phyloP scores from a whole-genome alignment of 2,329 filamentous ascomycete species.

The Drechmeria coniospora region DNA sequence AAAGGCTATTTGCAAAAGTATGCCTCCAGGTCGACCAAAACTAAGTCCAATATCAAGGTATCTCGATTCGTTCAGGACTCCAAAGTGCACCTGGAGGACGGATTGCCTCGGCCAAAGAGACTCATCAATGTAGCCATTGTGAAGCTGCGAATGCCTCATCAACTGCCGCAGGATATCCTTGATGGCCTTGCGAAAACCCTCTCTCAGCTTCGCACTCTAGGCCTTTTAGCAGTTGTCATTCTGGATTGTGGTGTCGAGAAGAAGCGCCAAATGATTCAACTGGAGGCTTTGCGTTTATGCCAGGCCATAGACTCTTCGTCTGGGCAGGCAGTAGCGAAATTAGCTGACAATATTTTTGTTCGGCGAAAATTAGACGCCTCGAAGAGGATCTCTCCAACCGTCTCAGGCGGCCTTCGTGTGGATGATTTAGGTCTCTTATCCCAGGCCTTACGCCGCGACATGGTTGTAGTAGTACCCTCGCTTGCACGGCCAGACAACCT shows the following conservation, averaged over 20 bases:
- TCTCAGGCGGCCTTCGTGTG: conserved; percentile 13
- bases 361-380: no score
- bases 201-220: conserved; percentile 66
- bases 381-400: no score
- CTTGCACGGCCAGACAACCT: conserved; percentile 26
- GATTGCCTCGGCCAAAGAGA: conserved; percentile 4
- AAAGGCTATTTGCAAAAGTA: conserved; percentile 86
- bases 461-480: conserved; percentile 24
- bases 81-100: no score
- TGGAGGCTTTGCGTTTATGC: conserved; percentile 61
- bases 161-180: conserved; percentile 52
- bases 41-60: conserved; percentile 9
- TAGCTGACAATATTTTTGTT: conserved; percentile 36
- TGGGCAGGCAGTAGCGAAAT: conserved; percentile 50
- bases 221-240: conserved; percentile 68
- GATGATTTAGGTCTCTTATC: conserved; percentile 17
- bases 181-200: conserved; percentile 69
- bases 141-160: conserved; percentile 63
- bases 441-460: conserved; percentile 15
- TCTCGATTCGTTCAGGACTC: conserved; percentile 22
- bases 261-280: conserved; percentile 25
- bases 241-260: conserved; percentile 49
- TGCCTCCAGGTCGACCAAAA: conserved; percentile 18
- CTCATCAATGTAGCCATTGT: conserved; percentile 57
- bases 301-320: conserved; percentile 55